These are phyloP conservation scores for Pestalotiopsis sp. DNA, from an alignment of 2,329 filamentous ascomycete species.

Conservation along the genomic window DNA sequence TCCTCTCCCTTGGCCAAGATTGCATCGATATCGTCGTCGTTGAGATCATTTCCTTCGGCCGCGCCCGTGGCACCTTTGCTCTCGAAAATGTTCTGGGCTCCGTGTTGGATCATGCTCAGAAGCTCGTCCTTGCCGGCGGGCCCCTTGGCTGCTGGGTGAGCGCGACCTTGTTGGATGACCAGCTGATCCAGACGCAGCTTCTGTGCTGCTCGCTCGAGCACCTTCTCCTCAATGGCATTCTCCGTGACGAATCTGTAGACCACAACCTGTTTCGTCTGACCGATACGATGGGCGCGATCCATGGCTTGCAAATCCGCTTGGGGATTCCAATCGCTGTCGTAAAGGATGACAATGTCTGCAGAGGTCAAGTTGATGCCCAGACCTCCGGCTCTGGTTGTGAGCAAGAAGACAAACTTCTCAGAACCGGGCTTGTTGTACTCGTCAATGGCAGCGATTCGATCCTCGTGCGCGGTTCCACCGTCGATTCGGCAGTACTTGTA, in stretches of 20 bases:
- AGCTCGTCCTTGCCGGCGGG: constrained; percentile 96
- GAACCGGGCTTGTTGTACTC: constrained; percentile 97
- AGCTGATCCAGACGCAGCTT: constrained; percentile 95
- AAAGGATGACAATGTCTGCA: constrained; percentile 94
- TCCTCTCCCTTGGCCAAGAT: constrained; percentile 87
- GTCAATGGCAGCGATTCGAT: constrained; percentile 95
- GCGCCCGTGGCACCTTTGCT: constrained; percentile 68
- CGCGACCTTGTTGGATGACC: constrained; percentile 95
- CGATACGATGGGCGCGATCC: constrained; percentile 98
- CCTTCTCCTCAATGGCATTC: constrained; percentile 98
- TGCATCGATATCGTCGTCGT: constrained; percentile 87
- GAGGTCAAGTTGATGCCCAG: constrained; percentile 95
- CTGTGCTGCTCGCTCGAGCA: constrained; percentile 92
- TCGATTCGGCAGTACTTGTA: constrained; percentile 98
- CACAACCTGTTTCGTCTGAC: constrained; percentile 95
- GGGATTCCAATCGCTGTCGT: constrained; percentile 98
- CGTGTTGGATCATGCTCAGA: constrained; percentile 97
- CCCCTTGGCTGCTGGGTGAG: constrained; percentile 87
- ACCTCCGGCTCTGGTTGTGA: constrained; percentile 94
- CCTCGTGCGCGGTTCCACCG: constrained; percentile 93
- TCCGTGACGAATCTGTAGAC: constrained; percentile 98
- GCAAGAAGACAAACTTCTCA: constrained; percentile 93
- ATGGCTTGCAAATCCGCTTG: constrained; percentile 98
- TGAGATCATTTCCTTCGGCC: constrained; percentile 64
- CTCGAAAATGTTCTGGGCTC: constrained; percentile 91